A percentile compares a stretch with the other conserved stretches of the same genome.
These are phyloP conservation scores for Trichosporon ovoides DNA, from an alignment of 1,284 basidiomycete species.

Conservation along the genomic window DNA sequence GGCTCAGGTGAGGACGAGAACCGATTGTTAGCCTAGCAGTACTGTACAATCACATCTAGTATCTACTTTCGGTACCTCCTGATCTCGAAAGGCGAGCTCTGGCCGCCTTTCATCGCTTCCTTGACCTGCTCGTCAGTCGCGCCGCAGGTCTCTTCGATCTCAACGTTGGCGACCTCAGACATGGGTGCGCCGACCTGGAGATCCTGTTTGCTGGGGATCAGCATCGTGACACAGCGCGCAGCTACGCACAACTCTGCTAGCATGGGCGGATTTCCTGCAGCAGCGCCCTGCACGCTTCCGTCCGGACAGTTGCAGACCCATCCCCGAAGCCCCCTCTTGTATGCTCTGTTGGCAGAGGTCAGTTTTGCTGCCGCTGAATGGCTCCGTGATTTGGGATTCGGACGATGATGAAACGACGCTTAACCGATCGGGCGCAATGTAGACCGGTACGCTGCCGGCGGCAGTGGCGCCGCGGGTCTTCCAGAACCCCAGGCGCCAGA, in stretches of 20 bases:
- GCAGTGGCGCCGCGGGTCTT: background rate
- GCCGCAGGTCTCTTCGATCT: slow-evolving; percentile 27
- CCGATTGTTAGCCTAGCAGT: too few relatives aligned
- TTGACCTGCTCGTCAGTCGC: slow-evolving; percentile 28
- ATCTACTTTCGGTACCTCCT: background rate
- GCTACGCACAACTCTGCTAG: slow-evolving; percentile 37
- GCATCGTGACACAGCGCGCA: background rate
- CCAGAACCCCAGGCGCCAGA: background rate
- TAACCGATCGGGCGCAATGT: slow-evolving; percentile 2
- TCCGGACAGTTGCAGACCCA: slow-evolving; percentile 45
- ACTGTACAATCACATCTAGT: background rate
- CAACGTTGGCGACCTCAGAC: slow-evolving; percentile 34
- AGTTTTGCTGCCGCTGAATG: slow-evolving; percentile 4
- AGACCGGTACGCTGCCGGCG: slow-evolving; percentile 1
- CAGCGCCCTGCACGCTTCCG: slow-evolving; percentile 42
- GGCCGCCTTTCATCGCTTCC: slow-evolving; percentile 14
- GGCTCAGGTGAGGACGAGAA: too few relatives aligned
- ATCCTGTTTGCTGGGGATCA: slow-evolving; percentile 27
- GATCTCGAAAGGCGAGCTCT: slow-evolving; percentile 8
- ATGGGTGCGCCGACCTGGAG: slow-evolving; percentile 35
- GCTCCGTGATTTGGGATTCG: background rate
- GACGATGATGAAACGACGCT: background rate
- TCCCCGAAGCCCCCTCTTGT: slow-evolving; percentile 35
- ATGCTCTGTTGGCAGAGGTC: slow-evolving; percentile 27
- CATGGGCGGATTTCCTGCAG: slow-evolving; percentile 32